phyloP scores from a whole-genome alignment of 1,284 basidiomycete genomes.

The Porodaedalea pini region DNA sequence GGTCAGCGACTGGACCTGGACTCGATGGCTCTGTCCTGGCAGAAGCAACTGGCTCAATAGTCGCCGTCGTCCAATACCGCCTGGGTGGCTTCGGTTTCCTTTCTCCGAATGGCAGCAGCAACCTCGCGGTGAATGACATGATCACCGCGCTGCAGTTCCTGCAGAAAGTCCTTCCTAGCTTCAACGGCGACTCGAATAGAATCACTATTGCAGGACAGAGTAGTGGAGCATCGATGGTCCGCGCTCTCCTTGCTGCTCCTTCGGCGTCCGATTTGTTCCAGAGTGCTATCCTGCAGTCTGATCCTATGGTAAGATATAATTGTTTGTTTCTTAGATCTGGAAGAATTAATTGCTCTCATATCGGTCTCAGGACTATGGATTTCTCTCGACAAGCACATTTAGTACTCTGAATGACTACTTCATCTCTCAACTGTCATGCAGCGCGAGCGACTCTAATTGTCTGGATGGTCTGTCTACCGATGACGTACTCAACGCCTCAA shows the following conservation, averaged over 20 bases:
- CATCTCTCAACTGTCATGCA: conserved; percentile 48
- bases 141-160: conserved; percentile 69
- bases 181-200: conserved; percentile 63
- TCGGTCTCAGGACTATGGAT: conserved; percentile 62
- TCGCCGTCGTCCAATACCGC: conserved; percentile 84
- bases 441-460: conserved; percentile 46
- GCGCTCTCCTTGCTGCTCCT: conserved; percentile 67
- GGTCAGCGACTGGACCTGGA: conserved; percentile 69
- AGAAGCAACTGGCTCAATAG: conserved; percentile 67
- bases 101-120: conserved; percentile 62
- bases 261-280: conserved; percentile 64
- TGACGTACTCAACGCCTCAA: conserved; percentile 50
- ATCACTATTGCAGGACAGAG: conserved; percentile 89
- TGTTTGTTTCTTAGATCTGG: not conserved
- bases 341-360: not conserved
- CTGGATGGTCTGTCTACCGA: conserved; percentile 46
- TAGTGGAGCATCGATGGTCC: conserved; percentile 77
- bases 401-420: conserved; percentile 50
- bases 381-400: conserved; percentile 56
- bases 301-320: conserved; percentile 11
- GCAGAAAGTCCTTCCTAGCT: conserved; percentile 53
- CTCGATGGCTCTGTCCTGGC: conserved; percentile 80
- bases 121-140: conserved; percentile 69
- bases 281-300: conserved; percentile 65
- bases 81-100: conserved; percentile 78